A percentile compares a stretch with the other conserved stretches of the same genome.
Conservation (phyloP, 106 monocot genomes). For the Allium cepa region DNA sequence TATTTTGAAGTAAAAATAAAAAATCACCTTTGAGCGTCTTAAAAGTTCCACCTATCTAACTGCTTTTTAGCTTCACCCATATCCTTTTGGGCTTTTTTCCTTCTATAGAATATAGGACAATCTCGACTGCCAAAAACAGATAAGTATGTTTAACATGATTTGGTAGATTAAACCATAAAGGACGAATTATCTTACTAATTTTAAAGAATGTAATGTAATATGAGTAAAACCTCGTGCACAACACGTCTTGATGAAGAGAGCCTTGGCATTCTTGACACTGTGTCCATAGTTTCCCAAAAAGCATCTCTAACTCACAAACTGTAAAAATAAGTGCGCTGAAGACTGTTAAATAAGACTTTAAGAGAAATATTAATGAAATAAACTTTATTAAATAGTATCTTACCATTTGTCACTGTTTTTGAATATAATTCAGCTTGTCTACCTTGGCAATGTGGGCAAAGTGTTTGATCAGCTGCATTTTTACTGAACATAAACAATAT, state of each 20-base stretch:
- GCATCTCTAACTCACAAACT: constrained; percentile 83
- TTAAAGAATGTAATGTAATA: background rate
- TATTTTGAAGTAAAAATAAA: no score
- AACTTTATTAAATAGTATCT: no score
- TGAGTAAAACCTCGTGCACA: constrained; percentile 75
- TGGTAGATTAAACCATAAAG: background rate
- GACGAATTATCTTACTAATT: background rate
- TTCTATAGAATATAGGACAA: constrained; percentile 95
- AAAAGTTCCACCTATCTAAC: constrained; percentile 84
- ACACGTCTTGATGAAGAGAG: constrained; percentile 96
- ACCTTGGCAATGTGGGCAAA: constrained; percentile 93
- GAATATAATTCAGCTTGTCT: constrained; percentile 97
- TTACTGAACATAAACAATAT: background rate
- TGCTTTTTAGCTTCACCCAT: constrained; percentile 95
- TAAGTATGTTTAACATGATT: background rate
- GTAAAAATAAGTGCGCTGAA: background rate
- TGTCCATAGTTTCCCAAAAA: constrained; percentile 97
- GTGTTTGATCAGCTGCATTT: constrained; percentile 32
- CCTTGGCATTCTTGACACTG: constrained; percentile 99
- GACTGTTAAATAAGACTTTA: background rate
- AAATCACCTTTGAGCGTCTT: constrained; percentile 3
- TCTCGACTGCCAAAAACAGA: constrained; percentile 51
- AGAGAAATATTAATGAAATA: background rate
- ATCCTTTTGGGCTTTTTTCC: constrained; percentile 98
- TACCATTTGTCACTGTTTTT: constrained; percentile 92